Evolutionary conservation across 495 filamentous ascomycete genomes (phyloP).

Genomic region (Penicillium atrosanguineum): DNA sequence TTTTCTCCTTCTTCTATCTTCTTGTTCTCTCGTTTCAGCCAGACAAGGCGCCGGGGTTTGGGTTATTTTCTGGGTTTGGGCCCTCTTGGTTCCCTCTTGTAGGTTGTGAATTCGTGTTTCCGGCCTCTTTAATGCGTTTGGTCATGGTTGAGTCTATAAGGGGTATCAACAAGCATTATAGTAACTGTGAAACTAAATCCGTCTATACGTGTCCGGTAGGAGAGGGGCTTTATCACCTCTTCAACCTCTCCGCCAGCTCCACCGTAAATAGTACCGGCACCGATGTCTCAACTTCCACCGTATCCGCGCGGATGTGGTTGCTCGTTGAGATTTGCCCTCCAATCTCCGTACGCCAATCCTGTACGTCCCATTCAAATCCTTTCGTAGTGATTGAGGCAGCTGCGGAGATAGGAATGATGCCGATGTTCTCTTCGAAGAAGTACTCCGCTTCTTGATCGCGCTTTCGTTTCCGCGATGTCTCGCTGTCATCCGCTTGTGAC

Average conservation of each 20-base stretch:
- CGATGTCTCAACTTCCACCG: conserved; percentile 61
- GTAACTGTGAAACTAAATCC: conserved; percentile 5
- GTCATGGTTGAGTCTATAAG: conserved; percentile 12
- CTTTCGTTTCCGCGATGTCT: conserved; percentile 9
- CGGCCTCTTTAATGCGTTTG: conserved; percentile 13
- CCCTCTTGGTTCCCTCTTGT: conserved; percentile 5
- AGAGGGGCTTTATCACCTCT: conserved; percentile 14
- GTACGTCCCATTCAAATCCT: conserved; percentile 89
- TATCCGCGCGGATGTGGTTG: conserved; percentile 68
- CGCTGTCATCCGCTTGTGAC: neutral
- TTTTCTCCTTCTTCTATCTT: conserved; percentile 9
- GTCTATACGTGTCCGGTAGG: neutral
- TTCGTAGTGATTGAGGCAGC: conserved; percentile 69
- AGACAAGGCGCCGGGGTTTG: conserved; percentile 26
- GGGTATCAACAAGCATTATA: conserved; percentile 10
- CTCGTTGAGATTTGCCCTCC: conserved; percentile 88
- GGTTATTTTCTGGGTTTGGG: conserved; percentile 13
- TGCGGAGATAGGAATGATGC: conserved; percentile 78
- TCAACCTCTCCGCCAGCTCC: conserved; percentile 56
- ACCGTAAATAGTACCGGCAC: conserved; percentile 82
- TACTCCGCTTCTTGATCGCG: conserved; percentile 6
- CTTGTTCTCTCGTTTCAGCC: conserved; percentile 25
- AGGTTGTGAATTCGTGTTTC: conserved; percentile 2
- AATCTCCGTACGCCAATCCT: conserved; percentile 75
- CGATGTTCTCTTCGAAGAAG: conserved; percentile 64